A percentile compares a stretch with the other conserved stretches of the same genome.
These are phyloP conservation scores for Coemansia sp. DNA, from an alignment of 192 early-diverging fungal species.

Conservation along the genomic window DNA sequence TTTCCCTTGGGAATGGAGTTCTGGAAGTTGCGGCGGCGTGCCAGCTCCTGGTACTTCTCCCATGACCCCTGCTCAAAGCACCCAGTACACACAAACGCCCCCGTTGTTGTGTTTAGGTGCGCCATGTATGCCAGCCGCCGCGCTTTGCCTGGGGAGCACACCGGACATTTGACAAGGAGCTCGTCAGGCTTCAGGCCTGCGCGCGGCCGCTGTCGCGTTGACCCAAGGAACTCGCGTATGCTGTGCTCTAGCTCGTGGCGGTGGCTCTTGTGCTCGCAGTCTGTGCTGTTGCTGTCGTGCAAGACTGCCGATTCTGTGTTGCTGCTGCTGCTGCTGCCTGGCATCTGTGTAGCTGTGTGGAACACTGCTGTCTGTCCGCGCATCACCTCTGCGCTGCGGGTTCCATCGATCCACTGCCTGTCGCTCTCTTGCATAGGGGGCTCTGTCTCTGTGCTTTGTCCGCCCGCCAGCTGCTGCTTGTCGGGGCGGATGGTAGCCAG, in stretches of 20 bases:
- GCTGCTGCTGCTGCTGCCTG: background rate
- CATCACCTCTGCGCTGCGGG: background rate
- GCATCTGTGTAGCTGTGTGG: background rate
- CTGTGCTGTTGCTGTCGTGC: background rate
- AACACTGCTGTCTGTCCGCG: background rate
- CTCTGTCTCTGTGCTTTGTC: background rate
- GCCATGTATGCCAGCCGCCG: constrained; percentile 60
- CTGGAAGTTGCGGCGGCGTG: constrained; percentile 39
- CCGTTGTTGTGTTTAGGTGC: constrained; percentile 56
- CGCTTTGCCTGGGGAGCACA: constrained; percentile 54
- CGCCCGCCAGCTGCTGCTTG: constrained; percentile 7
- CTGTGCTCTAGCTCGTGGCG: constrained; percentile 20
- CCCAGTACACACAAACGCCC: constrained; percentile 60
- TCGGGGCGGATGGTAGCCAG: background rate
- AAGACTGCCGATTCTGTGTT: background rate
- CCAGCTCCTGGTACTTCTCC: constrained; percentile 60
- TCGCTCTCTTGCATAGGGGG: background rate
- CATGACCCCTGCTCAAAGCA: constrained; percentile 62
- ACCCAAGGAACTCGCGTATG: constrained; percentile 46
- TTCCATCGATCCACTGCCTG: constrained; percentile 7
- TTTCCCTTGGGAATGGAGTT: constrained; percentile 38
- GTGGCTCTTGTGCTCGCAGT: background rate
- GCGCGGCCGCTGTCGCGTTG: constrained; percentile 52
- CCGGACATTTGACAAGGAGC: constrained; percentile 56
- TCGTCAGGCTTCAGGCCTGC: constrained; percentile 54